Evolutionary conservation across 2,329 filamentous ascomycete species (phyloP), one percentile per base, ranked within the genome.

Genomic region (Orbilia quercus): DNA sequence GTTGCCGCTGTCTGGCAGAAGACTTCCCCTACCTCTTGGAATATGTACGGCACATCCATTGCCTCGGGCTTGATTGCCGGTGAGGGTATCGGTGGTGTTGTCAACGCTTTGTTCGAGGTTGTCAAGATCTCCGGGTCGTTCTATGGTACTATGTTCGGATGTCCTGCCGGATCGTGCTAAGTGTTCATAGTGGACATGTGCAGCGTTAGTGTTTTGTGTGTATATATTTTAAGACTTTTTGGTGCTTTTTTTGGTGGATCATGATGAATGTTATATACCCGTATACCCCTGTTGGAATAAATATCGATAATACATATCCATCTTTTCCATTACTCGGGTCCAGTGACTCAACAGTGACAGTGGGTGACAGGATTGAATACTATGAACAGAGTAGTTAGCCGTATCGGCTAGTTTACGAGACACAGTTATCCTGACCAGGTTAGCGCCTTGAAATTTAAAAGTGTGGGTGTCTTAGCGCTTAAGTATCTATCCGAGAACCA

Each of bases 11-110:
- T 66, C 23, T 76, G 75, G 75, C 55, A 75, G 36, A 57, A 60
- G 40, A 55, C 31, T 48, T 44, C 59, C n/a, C 75, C 75, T 28
- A 40, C 64, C 7, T 34, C n/a, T 28, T 76, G 66, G 66, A 64
- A 57, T 22, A 75, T 76, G 73, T 76, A 72, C 36, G 64, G 75
- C 36, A 72, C 64, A 20, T 69, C 75, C 2, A 34, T 76, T 36
- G 75, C 75, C 12, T 73, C 75, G 25, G 75, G 75, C 9, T 73
- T 76, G 42, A 76, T 76, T 51, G 75, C 75, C 23, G 75, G 75
- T 44, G 75, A 76, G 54, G 74, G 75, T 60, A 75, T 76, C 38
- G 75, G 75, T 44, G 75, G 75, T 54, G 72, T 76, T 51, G 31
- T 76, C 38, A 76, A 75, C 38, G 75, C 75, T n/a, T 42, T 75